Conservation (phyloP, 2,329 filamentous ascomycete species). For the Verticillium tricorpus region DNA sequence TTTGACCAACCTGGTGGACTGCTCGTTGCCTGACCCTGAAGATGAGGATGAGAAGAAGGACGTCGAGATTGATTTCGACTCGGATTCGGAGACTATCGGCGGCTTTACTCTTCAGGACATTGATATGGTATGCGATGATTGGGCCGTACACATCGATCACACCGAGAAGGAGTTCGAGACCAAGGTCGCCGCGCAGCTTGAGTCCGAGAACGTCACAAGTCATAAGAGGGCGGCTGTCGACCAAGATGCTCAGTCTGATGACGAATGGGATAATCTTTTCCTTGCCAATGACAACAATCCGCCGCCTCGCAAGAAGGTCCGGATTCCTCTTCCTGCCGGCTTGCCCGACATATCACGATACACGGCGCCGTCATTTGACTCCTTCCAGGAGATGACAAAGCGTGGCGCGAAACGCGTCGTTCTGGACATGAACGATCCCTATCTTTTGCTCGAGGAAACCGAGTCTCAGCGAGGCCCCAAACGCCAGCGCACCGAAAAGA, state of each 20-base stretch:
- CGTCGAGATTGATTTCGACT: constrained; percentile 45
- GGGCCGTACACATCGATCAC: constrained; percentile 60
- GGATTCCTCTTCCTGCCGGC: constrained; percentile 56
- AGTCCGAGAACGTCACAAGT: constrained; percentile 15
- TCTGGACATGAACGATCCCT: constrained; percentile 83
- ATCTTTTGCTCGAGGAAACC: constrained; percentile 76
- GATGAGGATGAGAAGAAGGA: constrained; percentile 34
- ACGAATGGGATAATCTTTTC: constrained; percentile 63
- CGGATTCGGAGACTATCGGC: constrained; percentile 62
- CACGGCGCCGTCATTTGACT: constrained; percentile 68
- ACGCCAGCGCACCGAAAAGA: constrained; percentile 49
- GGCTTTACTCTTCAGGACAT: constrained; percentile 78
- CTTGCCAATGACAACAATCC: constrained; percentile 37
- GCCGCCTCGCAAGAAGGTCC: constrained; percentile 59
- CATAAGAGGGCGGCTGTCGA: constrained; percentile 14
- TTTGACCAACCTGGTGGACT: constrained; percentile 42
- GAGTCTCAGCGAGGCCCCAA: constrained; percentile 61
- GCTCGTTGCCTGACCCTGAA: constrained; percentile 34
- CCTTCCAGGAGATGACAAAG: constrained; percentile 70
- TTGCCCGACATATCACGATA: constrained; percentile 55
- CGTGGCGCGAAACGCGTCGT: constrained; percentile 73
- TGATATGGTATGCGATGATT: constrained; percentile 81
- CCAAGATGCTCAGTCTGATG: constrained; percentile 29
- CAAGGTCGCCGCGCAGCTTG: constrained; percentile 18
- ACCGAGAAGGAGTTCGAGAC: constrained; percentile 35